Percentiles rank a stretch among this genome's conserved stretches.
Evolutionary conservation across 2,329 filamentous ascomycete genomes (phyloP).

Genomic region (Thelonectria olida): DNA sequence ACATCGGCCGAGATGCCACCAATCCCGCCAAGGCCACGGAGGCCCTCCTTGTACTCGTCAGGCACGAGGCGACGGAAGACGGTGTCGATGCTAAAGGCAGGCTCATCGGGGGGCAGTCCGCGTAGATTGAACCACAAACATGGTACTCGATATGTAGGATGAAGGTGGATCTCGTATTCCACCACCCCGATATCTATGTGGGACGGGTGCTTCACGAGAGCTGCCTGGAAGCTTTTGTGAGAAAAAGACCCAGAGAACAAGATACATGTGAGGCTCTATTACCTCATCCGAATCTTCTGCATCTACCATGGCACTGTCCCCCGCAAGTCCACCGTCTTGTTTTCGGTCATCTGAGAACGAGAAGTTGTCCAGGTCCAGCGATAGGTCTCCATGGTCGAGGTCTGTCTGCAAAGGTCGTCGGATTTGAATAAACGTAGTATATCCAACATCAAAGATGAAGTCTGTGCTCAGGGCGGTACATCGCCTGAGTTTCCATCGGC

Average conservation of each 20-base stretch:
- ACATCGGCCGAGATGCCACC: slow-evolving; percentile 82
- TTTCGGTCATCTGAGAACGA: slow-evolving; percentile 49
- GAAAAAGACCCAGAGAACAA: slow-evolving; percentile 13
- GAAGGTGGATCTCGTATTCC: slow-evolving; percentile 78
- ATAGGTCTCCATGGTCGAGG: slow-evolving; percentile 56
- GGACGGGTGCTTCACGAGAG: slow-evolving; percentile 45
- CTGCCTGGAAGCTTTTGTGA: slow-evolving; percentile 49
- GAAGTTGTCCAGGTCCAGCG: slow-evolving; percentile 55
- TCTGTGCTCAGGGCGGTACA: slow-evolving; percentile 60
- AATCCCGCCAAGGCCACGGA: slow-evolving; percentile 70
- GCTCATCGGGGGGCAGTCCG: slow-evolving; percentile 63
- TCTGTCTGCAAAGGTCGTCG: slow-evolving; percentile 59
- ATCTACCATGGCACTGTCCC: slow-evolving; percentile 59
- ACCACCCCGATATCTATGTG: slow-evolving; percentile 57
- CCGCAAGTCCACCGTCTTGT: slow-evolving; percentile 34
- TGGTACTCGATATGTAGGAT: slow-evolving; percentile 78
- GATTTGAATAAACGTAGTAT: slow-evolving; percentile 65
- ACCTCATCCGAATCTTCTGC: slow-evolving; percentile 64
- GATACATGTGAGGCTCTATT: slow-evolving; percentile 33
- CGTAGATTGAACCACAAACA: slow-evolving; percentile 80
- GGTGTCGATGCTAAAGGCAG: slow-evolving; percentile 70
- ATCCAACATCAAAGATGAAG: slow-evolving; percentile 53
- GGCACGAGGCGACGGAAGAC: slow-evolving; percentile 79
- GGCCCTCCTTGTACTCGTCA: slow-evolving; percentile 66
- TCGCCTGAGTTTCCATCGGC: slow-evolving; percentile 63